Percentiles rank a stretch among this genome's conserved stretches.
Evolutionary conservation across 352 stramenopile species (phyloP).

Genomic region (Pythium folliculosum): DNA sequence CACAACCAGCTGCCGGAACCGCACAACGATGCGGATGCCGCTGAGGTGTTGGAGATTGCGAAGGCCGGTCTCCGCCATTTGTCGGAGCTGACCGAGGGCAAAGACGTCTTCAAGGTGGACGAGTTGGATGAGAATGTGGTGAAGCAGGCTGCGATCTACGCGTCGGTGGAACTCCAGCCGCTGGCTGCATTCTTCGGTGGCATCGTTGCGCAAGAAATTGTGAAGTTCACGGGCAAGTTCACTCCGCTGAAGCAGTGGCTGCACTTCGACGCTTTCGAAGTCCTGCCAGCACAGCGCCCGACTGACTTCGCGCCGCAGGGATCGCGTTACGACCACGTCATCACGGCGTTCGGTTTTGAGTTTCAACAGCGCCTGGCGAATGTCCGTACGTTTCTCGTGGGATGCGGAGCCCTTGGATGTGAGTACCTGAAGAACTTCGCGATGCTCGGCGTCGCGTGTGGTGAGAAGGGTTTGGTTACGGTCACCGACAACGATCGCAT

Average conservation of each 20-base stretch:
- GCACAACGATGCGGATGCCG: slow-evolving; percentile 62
- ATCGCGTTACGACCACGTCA: slow-evolving; percentile 82
- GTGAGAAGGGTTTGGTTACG: slow-evolving; percentile 76
- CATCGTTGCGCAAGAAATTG: slow-evolving; percentile 83
- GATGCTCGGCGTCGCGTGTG: slow-evolving; percentile 77
- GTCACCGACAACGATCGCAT: slow-evolving; percentile 89
- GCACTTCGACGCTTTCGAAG: slow-evolving; percentile 82
- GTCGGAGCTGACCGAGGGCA: slow-evolving; percentile 56
- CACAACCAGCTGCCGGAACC: slow-evolving; percentile 63
- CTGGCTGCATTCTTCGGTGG: slow-evolving; percentile 82
- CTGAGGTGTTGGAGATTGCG: slow-evolving; percentile 69
- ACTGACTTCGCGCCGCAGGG: slow-evolving; percentile 54
- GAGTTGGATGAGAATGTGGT: slow-evolving; percentile 73
- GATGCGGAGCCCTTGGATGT: slow-evolving; percentile 78
- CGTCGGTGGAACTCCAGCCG: slow-evolving; percentile 74
- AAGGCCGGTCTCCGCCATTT: slow-evolving; percentile 67
- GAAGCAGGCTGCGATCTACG: slow-evolving; percentile 57
- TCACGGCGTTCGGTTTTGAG: slow-evolving; percentile 65
- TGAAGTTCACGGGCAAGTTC: slow-evolving; percentile 89
- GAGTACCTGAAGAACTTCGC: slow-evolving; percentile 90
- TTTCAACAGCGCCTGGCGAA: slow-evolving; percentile 72
- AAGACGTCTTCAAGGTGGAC: slow-evolving; percentile 63
- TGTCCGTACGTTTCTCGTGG: slow-evolving; percentile 80
- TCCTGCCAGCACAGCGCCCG: slow-evolving; percentile 64
- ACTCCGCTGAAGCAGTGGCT: slow-evolving; percentile 85